Conservation (phyloP, 2,329 filamentous ascomycete species). For the Fusarium robinianum region DNA sequence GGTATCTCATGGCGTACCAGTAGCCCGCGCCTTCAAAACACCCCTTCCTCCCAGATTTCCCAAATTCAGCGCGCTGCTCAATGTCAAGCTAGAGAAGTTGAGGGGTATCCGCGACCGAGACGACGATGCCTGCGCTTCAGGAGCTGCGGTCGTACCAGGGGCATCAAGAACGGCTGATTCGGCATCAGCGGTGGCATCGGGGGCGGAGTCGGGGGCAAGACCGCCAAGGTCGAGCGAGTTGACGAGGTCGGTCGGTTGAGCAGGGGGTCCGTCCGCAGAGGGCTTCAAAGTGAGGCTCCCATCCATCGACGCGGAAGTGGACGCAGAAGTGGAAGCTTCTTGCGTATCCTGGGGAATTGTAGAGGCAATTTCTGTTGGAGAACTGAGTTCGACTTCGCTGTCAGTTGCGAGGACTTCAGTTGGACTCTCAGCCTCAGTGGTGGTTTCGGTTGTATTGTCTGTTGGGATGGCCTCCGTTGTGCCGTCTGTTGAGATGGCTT, state of each 20-base stretch:
- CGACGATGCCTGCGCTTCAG: slow-evolving; percentile 27
- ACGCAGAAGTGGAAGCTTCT: slow-evolving; percentile 16
- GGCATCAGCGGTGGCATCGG: slow-evolving; percentile 14
- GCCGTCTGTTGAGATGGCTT: slow-evolving; percentile 8
- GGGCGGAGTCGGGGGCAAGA: slow-evolving; percentile 21
- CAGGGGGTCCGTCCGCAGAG: slow-evolving; percentile 3
- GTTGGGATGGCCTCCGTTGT: no score
- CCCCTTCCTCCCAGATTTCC: slow-evolving; percentile 44
- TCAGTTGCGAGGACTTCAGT: no score
- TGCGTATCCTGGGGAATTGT: not conserved
- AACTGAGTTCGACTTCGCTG: not conserved
- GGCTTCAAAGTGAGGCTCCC: slow-evolving; percentile 32
- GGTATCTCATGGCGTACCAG: slow-evolving; percentile 10
- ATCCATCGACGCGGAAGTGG: slow-evolving; percentile 20
- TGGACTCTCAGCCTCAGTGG: no score
- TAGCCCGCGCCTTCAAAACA: slow-evolving; percentile 25
- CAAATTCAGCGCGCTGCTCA: slow-evolving; percentile 50
- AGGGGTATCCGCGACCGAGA: slow-evolving; percentile 33
- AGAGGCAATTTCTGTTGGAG: slow-evolving; percentile 2
- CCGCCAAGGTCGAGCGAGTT: slow-evolving; percentile 33
- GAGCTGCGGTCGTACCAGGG: slow-evolving; percentile 19
- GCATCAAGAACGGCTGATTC: slow-evolving; percentile 17
- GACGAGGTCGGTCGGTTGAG: slow-evolving; percentile 6
- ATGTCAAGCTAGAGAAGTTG: slow-evolving; percentile 46
- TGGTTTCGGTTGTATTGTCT: no score